A percentile compares a stretch with the other conserved stretches of the same genome.
Evolutionary conservation across 208 protist species (phyloP).

Genomic region (Trypanosoma mega): DNA sequence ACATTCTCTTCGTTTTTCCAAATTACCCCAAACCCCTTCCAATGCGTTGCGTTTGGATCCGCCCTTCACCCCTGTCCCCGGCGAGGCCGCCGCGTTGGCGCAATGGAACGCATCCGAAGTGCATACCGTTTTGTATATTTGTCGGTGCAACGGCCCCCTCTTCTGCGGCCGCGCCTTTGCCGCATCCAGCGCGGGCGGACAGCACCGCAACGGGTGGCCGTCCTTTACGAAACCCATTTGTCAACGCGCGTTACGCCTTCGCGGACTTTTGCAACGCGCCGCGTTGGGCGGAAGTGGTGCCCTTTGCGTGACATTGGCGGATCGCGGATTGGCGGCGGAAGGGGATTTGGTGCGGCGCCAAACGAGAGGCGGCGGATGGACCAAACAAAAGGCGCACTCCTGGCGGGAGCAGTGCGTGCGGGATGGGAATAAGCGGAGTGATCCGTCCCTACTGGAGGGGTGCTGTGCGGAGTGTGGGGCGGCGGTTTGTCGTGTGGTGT

Average conservation of each 20-base stretch:
- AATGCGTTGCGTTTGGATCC: constrained; percentile 41
- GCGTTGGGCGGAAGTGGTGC: constrained; percentile 17
- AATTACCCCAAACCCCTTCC: no score
- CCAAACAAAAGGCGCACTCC: constrained; percentile 13
- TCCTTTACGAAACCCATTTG: constrained; percentile 31
- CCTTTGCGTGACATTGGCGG: constrained; percentile 18
- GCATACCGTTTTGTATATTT: background rate
- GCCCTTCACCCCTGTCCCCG: constrained; percentile 45
- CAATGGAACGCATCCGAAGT: background rate
- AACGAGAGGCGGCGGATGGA: constrained; percentile 21
- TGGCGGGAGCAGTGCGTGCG: constrained; percentile 66
- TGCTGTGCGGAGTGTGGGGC: constrained; percentile 40
- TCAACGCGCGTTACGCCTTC: constrained; percentile 18
- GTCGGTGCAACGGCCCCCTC: background rate
- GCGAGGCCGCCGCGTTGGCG: constrained; percentile 15
- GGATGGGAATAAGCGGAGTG: constrained; percentile 58
- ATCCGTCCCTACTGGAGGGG: constrained; percentile 44
- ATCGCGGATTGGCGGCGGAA: constrained; percentile 51
- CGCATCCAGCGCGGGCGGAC: constrained; percentile 19
- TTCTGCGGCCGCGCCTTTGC: constrained; percentile 37
- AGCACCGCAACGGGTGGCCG: constrained; percentile 48
- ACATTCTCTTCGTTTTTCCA: background rate
- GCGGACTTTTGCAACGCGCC: constrained; percentile 30
- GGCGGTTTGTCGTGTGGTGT: constrained; percentile 55
- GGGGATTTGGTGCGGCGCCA: constrained; percentile 38